These are phyloP conservation scores for Lignosus rhinocerotis DNA, from an alignment of 1,284 basidiomycete genomes.

Conservation along the genomic window DNA sequence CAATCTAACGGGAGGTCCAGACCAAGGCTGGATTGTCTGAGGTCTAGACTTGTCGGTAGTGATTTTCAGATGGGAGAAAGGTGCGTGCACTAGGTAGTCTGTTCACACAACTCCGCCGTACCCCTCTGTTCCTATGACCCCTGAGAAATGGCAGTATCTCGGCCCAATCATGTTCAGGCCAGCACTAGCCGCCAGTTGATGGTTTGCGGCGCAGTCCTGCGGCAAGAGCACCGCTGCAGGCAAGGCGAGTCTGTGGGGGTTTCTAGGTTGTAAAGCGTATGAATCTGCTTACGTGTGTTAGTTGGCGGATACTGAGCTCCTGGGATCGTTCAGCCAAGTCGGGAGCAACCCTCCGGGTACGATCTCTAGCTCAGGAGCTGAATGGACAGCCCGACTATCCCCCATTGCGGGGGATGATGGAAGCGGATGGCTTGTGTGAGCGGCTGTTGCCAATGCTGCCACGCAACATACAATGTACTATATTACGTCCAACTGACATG, in stretches of 20 bases:
- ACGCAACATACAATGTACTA: not conserved
- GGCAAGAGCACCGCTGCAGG: not conserved
- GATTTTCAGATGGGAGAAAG: not conserved
- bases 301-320: too few species aligned
- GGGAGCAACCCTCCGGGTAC: not conserved
- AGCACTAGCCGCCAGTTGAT: not conserved
- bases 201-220: not conserved
- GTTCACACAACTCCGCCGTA: not conserved
- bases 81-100: not conserved
- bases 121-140: not conserved
- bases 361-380: not conserved
- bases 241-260: too few species aligned
- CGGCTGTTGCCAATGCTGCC: not conserved
- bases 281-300: too few species aligned
- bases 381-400: not conserved
- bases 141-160: constrained; percentile 1
- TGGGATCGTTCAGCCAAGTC: too few species aligned
- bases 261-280: too few species aligned
- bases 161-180: not conserved
- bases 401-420: not conserved
- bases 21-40: not conserved
- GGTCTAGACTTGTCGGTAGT: not conserved
- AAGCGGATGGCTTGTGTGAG: not conserved
- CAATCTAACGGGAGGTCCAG: not conserved
- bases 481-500: constrained; percentile 6